A percentile compares a stretch with the other conserved stretches of the same genome.
Conservation (phyloP, 2,329 filamentous ascomycete species). For the Amauroascus niger region DNA sequence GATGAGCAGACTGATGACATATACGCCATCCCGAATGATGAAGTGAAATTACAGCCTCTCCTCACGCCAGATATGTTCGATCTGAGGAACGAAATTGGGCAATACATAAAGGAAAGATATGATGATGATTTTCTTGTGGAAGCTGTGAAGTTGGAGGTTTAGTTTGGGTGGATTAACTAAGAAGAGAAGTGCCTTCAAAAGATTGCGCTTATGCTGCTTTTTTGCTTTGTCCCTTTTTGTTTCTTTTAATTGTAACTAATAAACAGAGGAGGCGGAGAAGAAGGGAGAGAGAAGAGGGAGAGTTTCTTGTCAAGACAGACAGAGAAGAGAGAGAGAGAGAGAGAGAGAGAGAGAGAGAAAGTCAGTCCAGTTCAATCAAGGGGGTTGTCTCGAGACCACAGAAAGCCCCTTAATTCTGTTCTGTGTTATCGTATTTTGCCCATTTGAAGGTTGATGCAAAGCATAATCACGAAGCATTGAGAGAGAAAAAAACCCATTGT, state of each 20-base stretch:
- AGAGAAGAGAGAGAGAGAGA: no score
- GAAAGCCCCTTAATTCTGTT: no score
- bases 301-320: no score
- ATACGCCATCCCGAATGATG: background rate
- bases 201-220: slow-evolving; percentile 1
- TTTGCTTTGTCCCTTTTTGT: no score
- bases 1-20: background rate
- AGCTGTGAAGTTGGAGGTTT: background rate
- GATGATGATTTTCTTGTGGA: background rate
- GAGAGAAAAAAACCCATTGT: no score
- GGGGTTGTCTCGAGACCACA: no score
- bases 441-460: no score
- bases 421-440: no score
- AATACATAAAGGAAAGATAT: background rate
- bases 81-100: background rate
- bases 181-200: slow-evolving; percentile 2
- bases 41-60: background rate
- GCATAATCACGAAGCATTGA: no score
- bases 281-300: background rate
- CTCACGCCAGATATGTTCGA: background rate
- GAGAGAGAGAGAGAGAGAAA: no score
- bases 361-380: no score
- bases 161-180: background rate
- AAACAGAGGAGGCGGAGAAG: background rate
- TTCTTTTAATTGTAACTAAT: no score